A percentile compares a stretch with the other conserved stretches of the same genome.
Evolutionary conservation across 352 stramenopile species (phyloP).

Genomic region (Phytophthora agathidicida): DNA sequence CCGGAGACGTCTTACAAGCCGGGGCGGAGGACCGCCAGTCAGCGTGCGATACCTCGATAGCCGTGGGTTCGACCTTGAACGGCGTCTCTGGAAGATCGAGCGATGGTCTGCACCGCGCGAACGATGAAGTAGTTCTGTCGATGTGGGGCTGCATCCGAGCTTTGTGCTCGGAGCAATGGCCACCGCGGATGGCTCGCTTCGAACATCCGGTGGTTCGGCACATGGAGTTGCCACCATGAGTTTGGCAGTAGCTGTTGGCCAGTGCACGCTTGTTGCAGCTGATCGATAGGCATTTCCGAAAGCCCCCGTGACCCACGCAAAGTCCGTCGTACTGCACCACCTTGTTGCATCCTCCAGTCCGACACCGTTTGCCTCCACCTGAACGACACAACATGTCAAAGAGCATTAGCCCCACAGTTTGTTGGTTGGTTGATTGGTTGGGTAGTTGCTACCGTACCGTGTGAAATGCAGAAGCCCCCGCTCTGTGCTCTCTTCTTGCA

Average conservation of each 20-base stretch:
- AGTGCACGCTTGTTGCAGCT: constrained; percentile 55
- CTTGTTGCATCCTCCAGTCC: constrained; percentile 59
- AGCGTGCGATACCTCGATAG: too few species aligned
- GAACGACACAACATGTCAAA: constrained; percentile 6
- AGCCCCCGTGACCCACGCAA: constrained; percentile 60
- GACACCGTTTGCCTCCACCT: constrained; percentile 61
- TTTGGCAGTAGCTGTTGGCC: constrained; percentile 50
- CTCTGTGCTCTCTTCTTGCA: constrained; percentile 63
- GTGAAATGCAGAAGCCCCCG: constrained; percentile 58
- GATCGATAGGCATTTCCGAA: constrained; percentile 52
- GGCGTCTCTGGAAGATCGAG: constrained; percentile 8
- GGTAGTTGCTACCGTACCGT: constrained; percentile 21
- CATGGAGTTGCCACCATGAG: constrained; percentile 51
- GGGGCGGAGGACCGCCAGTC: too few species aligned
- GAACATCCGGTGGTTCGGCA: constrained; percentile 35
- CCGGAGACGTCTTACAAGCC: constrained; percentile 4
- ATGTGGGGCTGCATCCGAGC: not conserved
- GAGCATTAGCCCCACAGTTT: not conserved
- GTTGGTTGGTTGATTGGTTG: not conserved
- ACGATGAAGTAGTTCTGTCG: not conserved
- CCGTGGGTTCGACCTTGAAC: constrained; percentile 26
- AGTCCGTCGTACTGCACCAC: constrained; percentile 69
- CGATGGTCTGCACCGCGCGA: constrained; percentile 17
- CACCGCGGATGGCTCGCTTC: constrained; percentile 47
- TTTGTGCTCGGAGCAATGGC: constrained; percentile 45